Percentiles rank a stretch among this genome's conserved stretches.
These are phyloP conservation scores for Podospora anserina DNA, from an alignment of 495 filamentous ascomycete species.

Conservation along the genomic window DNA sequence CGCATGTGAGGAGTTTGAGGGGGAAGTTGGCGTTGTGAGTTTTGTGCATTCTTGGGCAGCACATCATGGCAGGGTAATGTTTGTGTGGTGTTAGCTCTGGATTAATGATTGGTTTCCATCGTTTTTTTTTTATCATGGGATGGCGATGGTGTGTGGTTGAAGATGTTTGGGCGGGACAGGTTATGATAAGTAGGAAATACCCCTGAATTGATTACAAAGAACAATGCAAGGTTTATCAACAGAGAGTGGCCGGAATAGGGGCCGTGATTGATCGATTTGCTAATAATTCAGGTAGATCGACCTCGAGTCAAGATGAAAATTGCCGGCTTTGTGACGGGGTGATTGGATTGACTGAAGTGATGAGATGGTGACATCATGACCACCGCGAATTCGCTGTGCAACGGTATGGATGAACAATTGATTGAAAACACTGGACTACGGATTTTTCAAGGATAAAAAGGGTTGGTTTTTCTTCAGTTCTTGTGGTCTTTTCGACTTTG, in stretches of 20 bases:
- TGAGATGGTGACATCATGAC: not conserved
- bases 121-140: not conserved
- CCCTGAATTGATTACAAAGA: slow-evolving; percentile 14
- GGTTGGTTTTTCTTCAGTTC: not conserved
- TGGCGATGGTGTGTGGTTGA: not conserved
- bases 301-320: not conserved
- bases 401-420: not conserved
- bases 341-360: not conserved
- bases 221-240: not conserved
- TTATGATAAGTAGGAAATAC: slow-evolving; percentile 9
- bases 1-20: slow-evolving; percentile 15
- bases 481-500: not conserved
- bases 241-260: no score
- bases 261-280: not conserved
- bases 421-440: not conserved
- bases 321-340: not conserved
- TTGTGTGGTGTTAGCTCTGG: not conserved
- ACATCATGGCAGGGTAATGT: not conserved
- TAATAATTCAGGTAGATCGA: not conserved
- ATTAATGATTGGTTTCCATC: not conserved
- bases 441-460: not conserved
- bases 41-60: not conserved
- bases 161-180: not conserved
- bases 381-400: not conserved
- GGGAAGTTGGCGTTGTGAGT: not conserved